Percentiles rank a stretch among this genome's conserved stretches.
Evolutionary conservation across 2,329 filamentous ascomycete genomes (phyloP).

Genomic region (Tolypocladium guangdongense): DNA sequence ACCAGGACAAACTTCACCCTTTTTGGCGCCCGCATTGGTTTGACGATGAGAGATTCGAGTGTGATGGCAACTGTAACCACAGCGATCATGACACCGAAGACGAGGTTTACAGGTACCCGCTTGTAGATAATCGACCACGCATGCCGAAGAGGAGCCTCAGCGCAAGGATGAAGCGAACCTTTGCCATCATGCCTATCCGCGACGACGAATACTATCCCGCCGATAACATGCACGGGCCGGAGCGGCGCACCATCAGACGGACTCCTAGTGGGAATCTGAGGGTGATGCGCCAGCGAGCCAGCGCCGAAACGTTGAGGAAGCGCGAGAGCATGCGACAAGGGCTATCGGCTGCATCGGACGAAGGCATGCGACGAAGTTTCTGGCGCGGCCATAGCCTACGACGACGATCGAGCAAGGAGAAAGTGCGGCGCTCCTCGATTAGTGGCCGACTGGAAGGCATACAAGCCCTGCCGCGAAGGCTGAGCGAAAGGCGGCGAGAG

Average conservation of each 20-base stretch:
- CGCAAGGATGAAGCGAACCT: conserved; percentile 44
- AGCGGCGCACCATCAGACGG: conserved; percentile 47
- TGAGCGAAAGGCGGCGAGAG: conserved; percentile 48
- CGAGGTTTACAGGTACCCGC: conserved; percentile 34
- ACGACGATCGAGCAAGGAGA: conserved; percentile 13
- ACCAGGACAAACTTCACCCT: conserved; percentile 46
- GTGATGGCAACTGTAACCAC: conserved; percentile 19
- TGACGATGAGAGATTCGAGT: conserved; percentile 19
- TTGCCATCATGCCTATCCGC: conserved; percentile 46
- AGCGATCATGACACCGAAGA: conserved; percentile 28
- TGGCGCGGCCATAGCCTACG: conserved; percentile 21
- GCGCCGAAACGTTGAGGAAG: conserved; percentile 29
- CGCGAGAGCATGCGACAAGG: conserved; percentile 15
- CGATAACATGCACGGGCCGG: conserved; percentile 26
- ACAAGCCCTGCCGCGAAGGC: conserved; percentile 39
- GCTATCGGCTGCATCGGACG: conserved; percentile 22
- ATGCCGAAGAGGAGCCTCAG: conserved; percentile 38
- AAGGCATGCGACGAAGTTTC: conserved; percentile 13
- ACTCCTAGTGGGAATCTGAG: conserved; percentile 49
- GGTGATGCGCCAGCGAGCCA: conserved; percentile 44
- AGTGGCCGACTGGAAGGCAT: conserved; percentile 40
- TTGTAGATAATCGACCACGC: conserved; percentile 35
- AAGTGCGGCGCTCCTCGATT: conserved; percentile 24
- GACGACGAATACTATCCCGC: conserved; percentile 23
- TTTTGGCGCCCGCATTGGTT: conserved; percentile 48